A percentile compares a stretch with the other conserved stretches of the same genome.
phyloP scores from a whole-genome alignment of 177 flowering plant species.

The Tripterygium wilfordii region DNA sequence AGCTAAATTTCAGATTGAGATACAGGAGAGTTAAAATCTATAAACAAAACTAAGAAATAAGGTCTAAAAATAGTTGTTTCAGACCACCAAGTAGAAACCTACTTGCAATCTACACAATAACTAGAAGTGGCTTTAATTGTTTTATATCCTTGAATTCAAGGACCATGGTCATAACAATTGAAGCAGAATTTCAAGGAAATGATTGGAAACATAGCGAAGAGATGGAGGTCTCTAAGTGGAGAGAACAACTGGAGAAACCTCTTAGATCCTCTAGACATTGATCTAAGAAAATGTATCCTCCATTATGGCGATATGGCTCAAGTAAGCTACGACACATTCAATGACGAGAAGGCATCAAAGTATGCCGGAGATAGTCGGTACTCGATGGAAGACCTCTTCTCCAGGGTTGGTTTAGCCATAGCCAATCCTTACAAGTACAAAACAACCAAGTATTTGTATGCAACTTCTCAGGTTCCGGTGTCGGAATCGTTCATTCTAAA shows the following conservation, averaged over 20 bases:
- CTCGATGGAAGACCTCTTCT: constrained; percentile 17
- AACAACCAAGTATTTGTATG: constrained; percentile 28
- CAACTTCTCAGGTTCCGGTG: constrained; percentile 16
- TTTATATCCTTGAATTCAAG: no score
- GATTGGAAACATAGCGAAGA: constrained; percentile 8
- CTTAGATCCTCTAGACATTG: constrained; percentile 35
- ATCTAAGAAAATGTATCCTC: constrained; percentile 29
- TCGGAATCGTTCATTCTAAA: constrained; percentile 20
- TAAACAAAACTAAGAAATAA: no score
- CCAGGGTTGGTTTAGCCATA: constrained; percentile 16
- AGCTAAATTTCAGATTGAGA: no score
- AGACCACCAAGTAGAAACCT: no score
- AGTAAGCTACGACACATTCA: constrained; percentile 33
- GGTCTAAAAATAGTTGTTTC: no score
- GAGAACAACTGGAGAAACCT: constrained; percentile 25
- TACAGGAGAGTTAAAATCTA: no score
- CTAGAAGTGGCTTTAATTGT: no score
- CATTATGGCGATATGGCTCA: constrained; percentile 37
- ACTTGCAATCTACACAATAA: no score
- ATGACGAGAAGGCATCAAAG: constrained; percentile 15
- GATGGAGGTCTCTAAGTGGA: constrained; percentile 34
- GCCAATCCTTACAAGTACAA: constrained; percentile 26
- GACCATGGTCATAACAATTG: no score
- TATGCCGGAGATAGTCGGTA: constrained; percentile 22
- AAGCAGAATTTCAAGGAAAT: no score